Conservation (phyloP, 768 basidiomycete species). For the Pholiota conissans region DNA sequence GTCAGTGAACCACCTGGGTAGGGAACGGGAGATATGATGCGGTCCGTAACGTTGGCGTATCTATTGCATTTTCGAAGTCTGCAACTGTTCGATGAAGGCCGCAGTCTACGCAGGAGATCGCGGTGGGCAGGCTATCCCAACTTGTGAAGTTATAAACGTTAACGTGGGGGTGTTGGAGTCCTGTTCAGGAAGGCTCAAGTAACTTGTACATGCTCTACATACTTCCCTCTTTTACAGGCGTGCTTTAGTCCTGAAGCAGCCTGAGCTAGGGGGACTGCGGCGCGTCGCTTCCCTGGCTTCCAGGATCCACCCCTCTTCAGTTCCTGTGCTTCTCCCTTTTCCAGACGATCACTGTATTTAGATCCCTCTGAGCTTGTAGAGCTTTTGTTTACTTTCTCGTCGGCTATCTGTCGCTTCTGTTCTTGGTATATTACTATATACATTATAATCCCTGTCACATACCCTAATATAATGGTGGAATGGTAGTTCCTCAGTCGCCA, state of each 20-base stretch:
- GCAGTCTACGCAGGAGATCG: no score
- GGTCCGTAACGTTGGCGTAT: not conserved
- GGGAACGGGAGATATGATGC: not conserved
- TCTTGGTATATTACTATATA: not conserved
- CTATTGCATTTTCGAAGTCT: no score
- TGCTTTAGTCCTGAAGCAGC: not conserved
- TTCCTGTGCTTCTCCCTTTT: slow-evolving; percentile 4
- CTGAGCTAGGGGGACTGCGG: no score
- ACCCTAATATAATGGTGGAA: not conserved
- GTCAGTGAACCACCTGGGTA: not conserved
- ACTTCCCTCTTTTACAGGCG: no score
- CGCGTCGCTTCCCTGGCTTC: not conserved
- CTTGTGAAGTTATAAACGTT: not conserved
- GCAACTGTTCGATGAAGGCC: no score
- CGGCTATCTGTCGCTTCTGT: not conserved
- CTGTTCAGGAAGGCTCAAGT: not conserved
- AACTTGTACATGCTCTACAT: no score
- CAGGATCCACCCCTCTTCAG: no score
- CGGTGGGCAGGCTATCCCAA: no score
- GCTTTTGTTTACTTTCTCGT: not conserved
- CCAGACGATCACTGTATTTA: slow-evolving; percentile 4
- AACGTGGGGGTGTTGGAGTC: not conserved
- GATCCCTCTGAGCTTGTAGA: not conserved
- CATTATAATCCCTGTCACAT: not conserved
- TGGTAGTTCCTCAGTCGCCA: not conserved